Evolutionary conservation across 2,329 filamentous ascomycete species (phyloP), one percentile per base, ranked within the genome.

Genomic region (Karstenula rhodostoma): DNA sequence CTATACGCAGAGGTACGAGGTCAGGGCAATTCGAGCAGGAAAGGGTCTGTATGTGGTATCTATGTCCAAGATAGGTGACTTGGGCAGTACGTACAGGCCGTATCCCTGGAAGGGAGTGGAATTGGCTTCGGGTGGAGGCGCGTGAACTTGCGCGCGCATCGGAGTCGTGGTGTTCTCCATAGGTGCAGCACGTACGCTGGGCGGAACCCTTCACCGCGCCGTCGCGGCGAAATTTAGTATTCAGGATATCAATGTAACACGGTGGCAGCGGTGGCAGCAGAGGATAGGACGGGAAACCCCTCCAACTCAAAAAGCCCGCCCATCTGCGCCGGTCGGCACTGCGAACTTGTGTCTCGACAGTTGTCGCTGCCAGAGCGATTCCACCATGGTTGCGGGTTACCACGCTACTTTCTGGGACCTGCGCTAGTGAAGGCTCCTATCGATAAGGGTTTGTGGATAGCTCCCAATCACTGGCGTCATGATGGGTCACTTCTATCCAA

Each of bases 391-490:
- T 17, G 37, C 17, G 8, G 37, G 42, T 19, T 19, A 44, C n/a
- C 40, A 29, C 8, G 27, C 8, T 4, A 29, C 19, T 17, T 43
- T n/a, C n/a, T n/a, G n/a, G n/a, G n/a, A n/a, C n/a, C n/a, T n/a
- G 17, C 40, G 40, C 40, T 43, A 22, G 19, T 43, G 40, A 22
- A 22, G 23, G 48, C 32, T 33, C 37, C 10, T 54, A 54, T 44
- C 37, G 51, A 54, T 44, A 33, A 9, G 4, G 1, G 19, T 44
- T 23, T 23, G 42, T 1, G 25, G 40, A 44, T 12, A 25, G 8
- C 35, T 44, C 12, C 7, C 37, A n/a, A 9, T 12, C 27, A 43
- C 7, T 42, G n/a, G 52, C 52, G 52, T 55, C 52, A 55, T 55
- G 12, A 19, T 25, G 40, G 27, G 40, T 33, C 51, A 29, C 49